phyloP scores from a whole-genome alignment of 352 stramenopile genomes.

The Phytophthora megakarya region DNA sequence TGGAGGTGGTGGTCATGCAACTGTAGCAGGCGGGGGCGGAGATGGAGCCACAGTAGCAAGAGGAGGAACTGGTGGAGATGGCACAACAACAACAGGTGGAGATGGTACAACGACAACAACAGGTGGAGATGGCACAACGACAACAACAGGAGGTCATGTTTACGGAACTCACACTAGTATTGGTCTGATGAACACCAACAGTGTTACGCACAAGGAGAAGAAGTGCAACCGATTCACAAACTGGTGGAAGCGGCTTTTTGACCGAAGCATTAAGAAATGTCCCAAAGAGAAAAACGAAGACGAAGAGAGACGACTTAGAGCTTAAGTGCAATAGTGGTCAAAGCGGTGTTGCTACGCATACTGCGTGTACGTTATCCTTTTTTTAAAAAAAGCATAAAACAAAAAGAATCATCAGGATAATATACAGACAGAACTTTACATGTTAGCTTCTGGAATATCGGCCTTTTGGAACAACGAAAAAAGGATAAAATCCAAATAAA shows the following conservation, averaged over 20 bases:
- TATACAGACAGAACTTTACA: too few species aligned
- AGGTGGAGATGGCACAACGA: not conserved
- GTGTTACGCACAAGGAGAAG: not conserved
- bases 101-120: too few species aligned
- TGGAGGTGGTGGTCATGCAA: not conserved
- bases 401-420: too few species aligned
- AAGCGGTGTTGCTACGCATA: too few species aligned
- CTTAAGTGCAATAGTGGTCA: too few species aligned
- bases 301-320: not conserved
- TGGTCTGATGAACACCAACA: not conserved
- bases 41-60: too few species aligned
- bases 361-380: too few species aligned
- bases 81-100: not conserved
- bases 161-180: not conserved
- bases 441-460: too few species aligned
- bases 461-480: too few species aligned
- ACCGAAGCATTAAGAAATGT: not conserved
- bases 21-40: too few species aligned
- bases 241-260: conserved; percentile 8
- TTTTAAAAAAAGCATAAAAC: too few species aligned
- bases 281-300: conserved; percentile 2
- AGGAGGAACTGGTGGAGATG: not conserved
- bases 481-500: too few species aligned
- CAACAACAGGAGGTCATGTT: not conserved
- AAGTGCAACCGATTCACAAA: conserved; percentile 17